A percentile compares a stretch with the other conserved stretches of the same genome.
These are phyloP conservation scores for Epicoccum nigrum DNA, from an alignment of 2,329 filamentous ascomycete genomes.

Conservation along the genomic window DNA sequence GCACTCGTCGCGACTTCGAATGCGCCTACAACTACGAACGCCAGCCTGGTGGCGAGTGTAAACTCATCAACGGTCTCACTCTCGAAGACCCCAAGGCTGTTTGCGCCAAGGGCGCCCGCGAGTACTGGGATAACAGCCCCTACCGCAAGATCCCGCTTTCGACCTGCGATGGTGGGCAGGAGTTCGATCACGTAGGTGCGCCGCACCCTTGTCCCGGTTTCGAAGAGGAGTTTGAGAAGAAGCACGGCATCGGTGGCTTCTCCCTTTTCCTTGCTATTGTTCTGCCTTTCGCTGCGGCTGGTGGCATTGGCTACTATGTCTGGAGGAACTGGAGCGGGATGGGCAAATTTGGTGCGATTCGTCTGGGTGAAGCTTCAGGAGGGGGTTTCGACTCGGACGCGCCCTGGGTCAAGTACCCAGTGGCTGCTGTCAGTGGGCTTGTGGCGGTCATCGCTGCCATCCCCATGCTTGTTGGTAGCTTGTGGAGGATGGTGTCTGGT, in stretches of 20 bases:
- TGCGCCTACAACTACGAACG: conserved; percentile 96
- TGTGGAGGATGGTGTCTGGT: conserved; percentile 70
- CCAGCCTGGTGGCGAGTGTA: conserved; percentile 76
- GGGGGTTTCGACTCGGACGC: conserved; percentile 66
- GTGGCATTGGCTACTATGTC: conserved; percentile 79
- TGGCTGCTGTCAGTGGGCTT: conserved; percentile 54
- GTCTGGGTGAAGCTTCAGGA: conserved; percentile 71
- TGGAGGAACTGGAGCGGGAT: conserved; percentile 86
- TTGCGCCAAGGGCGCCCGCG: conserved; percentile 71
- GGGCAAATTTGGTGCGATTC: conserved; percentile 86
- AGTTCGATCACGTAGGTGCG: conserved; percentile 71
- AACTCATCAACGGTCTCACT: conserved; percentile 73
- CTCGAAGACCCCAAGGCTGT: conserved; percentile 65
- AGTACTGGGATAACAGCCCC: conserved; percentile 85
- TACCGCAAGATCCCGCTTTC: conserved; percentile 90
- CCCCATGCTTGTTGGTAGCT: conserved; percentile 72
- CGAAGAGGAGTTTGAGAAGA: conserved; percentile 80
- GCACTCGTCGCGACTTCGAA: conserved; percentile 86
- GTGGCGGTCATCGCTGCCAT: conserved; percentile 62
- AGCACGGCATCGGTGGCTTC: conserved; percentile 70
- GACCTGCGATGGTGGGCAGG: conserved; percentile 78
- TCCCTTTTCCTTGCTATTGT: conserved; percentile 86
- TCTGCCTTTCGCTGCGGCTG: conserved; percentile 74
- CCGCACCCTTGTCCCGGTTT: conserved; percentile 74
- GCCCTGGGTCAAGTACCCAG: conserved; percentile 79